These are phyloP conservation scores for Starmerella vitae DNA, from an alignment of 805 yeast genomes.

Conservation along the genomic window DNA sequence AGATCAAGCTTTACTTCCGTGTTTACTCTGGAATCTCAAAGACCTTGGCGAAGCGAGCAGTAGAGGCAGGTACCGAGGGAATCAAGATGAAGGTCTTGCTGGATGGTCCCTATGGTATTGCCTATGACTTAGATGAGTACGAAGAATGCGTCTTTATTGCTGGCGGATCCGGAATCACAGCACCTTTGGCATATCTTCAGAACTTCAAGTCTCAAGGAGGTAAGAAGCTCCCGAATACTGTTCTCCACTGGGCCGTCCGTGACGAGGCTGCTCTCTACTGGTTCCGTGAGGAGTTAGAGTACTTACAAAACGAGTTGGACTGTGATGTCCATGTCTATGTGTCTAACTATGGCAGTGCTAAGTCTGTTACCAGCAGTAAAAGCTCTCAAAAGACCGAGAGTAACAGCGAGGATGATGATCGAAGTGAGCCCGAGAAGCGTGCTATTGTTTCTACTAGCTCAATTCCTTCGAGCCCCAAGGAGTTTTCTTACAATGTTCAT, in stretches of 20 bases:
- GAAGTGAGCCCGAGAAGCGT: constrained; percentile 21
- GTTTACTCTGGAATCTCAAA: constrained; percentile 45
- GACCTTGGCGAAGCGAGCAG: constrained; percentile 3
- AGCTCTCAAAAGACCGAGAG: no score
- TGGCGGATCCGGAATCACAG: constrained; percentile 68
- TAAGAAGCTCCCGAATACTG: constrained; percentile 28
- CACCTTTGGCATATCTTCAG: constrained; percentile 15
- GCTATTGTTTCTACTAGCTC: not conserved
- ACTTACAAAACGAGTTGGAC: constrained; percentile 18
- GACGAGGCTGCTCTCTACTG: constrained; percentile 24
- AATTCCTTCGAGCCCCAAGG: not conserved
- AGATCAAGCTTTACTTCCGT: constrained; percentile 18
- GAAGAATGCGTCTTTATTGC: constrained; percentile 48
- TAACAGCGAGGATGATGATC: constrained; percentile 26
- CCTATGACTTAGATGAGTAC: constrained; percentile 37
- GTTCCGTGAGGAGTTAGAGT: constrained; percentile 34
- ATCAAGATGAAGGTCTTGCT: constrained; percentile 22
- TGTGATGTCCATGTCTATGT: constrained; percentile 11
- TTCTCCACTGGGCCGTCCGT: constrained; percentile 15
- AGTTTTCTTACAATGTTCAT: constrained; percentile 16
- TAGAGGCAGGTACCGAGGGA: not conserved
- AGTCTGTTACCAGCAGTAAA: constrained; percentile 1
- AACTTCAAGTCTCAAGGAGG: constrained; percentile 25
- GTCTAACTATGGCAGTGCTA: constrained; percentile 9
- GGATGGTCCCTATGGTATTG: constrained; percentile 63